Conservation (phyloP, 305 asterid species). For the Solanum aculeatissimum region DNA sequence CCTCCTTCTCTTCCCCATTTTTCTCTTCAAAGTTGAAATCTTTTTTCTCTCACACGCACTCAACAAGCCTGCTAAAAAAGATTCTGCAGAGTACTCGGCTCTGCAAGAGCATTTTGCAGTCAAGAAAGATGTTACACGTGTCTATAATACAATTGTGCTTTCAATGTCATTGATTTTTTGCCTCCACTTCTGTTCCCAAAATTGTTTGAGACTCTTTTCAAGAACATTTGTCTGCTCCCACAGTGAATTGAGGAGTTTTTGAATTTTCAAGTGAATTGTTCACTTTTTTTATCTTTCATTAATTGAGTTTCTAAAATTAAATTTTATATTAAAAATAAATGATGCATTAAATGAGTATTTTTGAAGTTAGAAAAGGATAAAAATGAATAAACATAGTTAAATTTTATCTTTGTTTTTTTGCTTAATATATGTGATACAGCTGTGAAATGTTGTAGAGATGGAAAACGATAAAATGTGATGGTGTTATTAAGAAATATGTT, state of each 20-base stretch:
- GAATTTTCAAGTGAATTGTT: too few species aligned
- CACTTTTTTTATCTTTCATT: too few species aligned
- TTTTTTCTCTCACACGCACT: not conserved
- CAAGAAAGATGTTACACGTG: not conserved
- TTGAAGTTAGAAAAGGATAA: too few species aligned
- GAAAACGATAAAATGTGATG: not conserved
- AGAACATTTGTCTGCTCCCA: too few species aligned
- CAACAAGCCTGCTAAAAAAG: not conserved
- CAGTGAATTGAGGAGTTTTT: too few species aligned
- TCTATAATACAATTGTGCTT: not conserved
- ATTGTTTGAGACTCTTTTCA: not conserved
- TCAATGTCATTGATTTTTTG: not conserved
- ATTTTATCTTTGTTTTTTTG: too few species aligned
- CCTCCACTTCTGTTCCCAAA: not conserved
- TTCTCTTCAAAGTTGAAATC: not conserved
- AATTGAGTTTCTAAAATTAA: too few species aligned
- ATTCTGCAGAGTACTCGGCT: not conserved
- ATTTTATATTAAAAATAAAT: too few species aligned
- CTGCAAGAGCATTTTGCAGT: not conserved
- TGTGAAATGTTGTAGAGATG: not conserved
- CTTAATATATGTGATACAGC: too few species aligned
- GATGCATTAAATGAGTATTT: too few species aligned
- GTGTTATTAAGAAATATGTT: not conserved
- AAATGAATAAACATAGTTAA: too few species aligned
- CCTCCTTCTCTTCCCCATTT: not conserved